Base-by-base conservation (phyloP, 306 rosid genomes). In the Spatholobus suberectus region DNA sequence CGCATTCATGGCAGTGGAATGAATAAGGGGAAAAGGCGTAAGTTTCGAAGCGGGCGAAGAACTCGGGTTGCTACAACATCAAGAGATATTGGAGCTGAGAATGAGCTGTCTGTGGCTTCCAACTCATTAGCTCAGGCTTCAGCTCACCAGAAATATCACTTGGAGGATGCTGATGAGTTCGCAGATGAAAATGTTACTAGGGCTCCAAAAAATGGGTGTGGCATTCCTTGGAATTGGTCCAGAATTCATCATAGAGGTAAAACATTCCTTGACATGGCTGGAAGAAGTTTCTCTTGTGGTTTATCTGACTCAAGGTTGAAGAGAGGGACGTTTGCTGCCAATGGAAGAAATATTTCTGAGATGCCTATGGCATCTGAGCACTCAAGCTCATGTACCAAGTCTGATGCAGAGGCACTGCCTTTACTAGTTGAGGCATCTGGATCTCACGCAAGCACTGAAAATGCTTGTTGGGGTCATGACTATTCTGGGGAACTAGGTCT, bases 171-270 rank as follows among this genome's bases (percentile, higher is more conserved):
- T 54, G 90, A 87, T 24, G 93, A 84, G 27, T 86, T 78, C 49
- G 90, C 32, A 5, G 89, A 86, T 49, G 90, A 84, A 75, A 94
- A 92, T 86, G 90, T 96, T 81, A 89, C 90, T 14, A 90, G 92
- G 61, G 98, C 94, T 66, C 97, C 99, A 26, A 85, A 86, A 84
- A 96, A 96, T 77, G 97, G 98, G 58, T 96, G 99, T 80, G 99
- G 99, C 62, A 89, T 96, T 83, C 99, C 98, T 11, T 96, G 97
- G 97, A 96, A 94, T 85, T 96, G 99, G 99, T 96, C 99, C 58
- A 90, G 94, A 81, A 96, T 96, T 88, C 99, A 96, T 86, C 88
- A 94, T 55, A 89, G 99, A 77, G 95, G 99, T 70, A 96, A 92
- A 83, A 87, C 96, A 59, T 81, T 96, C 85, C 90, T 96, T 83